Percentiles rank a stretch among this genome's conserved stretches.
phyloP scores from a whole-genome alignment of 345 rosid species.

The Gossypium turneri region DNA sequence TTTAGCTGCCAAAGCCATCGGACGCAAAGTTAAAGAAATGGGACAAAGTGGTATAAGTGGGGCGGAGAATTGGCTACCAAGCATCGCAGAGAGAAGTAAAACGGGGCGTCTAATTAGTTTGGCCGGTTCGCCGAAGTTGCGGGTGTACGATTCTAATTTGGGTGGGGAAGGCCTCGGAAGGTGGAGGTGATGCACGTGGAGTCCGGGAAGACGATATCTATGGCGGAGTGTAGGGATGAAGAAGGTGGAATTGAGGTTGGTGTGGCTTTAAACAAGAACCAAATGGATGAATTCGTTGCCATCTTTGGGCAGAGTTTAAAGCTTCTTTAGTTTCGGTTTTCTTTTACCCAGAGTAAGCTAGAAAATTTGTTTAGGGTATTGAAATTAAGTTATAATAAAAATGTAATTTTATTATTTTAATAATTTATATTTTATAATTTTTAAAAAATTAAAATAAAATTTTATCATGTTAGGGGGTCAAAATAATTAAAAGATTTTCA shows the following conservation, averaged over 20 bases:
- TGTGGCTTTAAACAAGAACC: neutral
- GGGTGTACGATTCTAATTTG: conserved; percentile 35
- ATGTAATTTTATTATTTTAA: no score
- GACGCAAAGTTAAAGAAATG: conserved; percentile 23
- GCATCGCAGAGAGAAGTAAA: neutral
- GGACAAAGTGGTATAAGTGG: conserved; percentile 23
- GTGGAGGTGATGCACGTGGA: conserved; percentile 36
- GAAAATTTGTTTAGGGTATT: no score
- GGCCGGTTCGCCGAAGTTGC: conserved; percentile 44
- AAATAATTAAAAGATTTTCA: no score
- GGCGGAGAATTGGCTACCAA: conserved; percentile 5
- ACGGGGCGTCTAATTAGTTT: neutral
- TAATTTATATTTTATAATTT: no score
- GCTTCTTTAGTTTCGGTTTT: neutral
- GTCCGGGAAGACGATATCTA: conserved; percentile 18
- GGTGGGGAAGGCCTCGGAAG: conserved; percentile 47
- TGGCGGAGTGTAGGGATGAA: conserved; percentile 24
- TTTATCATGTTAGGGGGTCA: no score
- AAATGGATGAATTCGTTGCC: conserved; percentile 2
- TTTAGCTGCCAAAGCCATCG: conserved; percentile 35
- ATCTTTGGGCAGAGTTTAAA: conserved; percentile 1
- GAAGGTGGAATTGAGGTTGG: conserved; percentile 19
- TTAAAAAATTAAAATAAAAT: no score
- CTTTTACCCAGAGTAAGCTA: no score
- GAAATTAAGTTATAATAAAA: no score